Evolutionary conservation across 257 asterid genomes (phyloP), one percentile per base, ranked within the genome.

Genomic region (Solanum appendiculatum): DNA sequence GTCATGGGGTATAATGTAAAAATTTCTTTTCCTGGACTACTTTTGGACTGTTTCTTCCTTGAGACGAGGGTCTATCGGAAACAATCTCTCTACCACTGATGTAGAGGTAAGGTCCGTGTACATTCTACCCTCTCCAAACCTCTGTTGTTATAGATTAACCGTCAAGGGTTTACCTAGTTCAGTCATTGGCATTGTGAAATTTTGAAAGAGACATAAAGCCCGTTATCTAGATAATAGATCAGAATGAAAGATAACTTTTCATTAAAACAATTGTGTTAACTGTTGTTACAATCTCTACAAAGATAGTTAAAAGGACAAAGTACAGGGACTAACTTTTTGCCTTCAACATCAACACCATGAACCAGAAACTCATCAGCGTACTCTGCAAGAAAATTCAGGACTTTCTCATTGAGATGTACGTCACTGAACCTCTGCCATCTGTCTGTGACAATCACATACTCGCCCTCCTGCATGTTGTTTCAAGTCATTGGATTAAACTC

Each of bases 291-390:
- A 72, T 15, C 48, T 51, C 68, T 42, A 88, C 90, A 10, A 44
- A 14, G 81, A 69, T 42, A 20, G 27, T 31, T 56, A n/a, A 63
- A 7, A 56, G 27, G 51, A 54, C n/a, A 80, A 42, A 85, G 87
- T 72, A 46, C 31, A 2, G 34, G 54, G 70, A 84, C 93, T 87
- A 91, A 97, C 99, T 93, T 94, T 92, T 97, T 97, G 84, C 99
- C 99, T 95, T 97, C 99, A 87, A 96, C 99, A 87, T 97, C 99
- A 86, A 97, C 99, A 91, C 99, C 99, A 89, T 97, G 99, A 88
- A 97, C 98, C 86, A 96, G 97, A 91, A 94, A 97, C 88, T 97
- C 99, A 82, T 97, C 98, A 68, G 99, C 97, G 86, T 91, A 95
- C 44, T 68, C 83, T 23, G 99, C 97, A 51, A 97, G 94, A 89